Evolutionary conservation across 2,329 filamentous ascomycete species (phyloP), one percentile per base, ranked within the genome.

Genomic region (Bimuria novae-zelandiae): DNA sequence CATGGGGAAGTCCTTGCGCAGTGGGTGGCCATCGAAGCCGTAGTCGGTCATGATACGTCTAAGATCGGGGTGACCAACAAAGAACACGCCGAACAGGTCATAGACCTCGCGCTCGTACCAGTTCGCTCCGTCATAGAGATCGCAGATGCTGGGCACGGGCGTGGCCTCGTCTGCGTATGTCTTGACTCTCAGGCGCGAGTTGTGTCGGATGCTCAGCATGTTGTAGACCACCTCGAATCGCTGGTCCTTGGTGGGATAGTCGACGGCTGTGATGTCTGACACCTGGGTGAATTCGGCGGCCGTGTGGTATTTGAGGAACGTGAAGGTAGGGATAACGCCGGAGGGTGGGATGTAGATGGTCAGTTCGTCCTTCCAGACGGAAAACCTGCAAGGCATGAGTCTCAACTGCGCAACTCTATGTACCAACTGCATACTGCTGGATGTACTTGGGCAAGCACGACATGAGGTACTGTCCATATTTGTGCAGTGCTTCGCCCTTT

Each of bases 51-150:
- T 95, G 79, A 99, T 97, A 65, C 94, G 86, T 75, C 94, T 87
- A 66, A 99, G 82, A 79, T 99, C 95, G 33, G 94, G 94, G 80
- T 99, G 94, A 57, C 89, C 91, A 49, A 88, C 83, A 78, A 99
- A 99, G 82, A 97, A 97, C 63, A 99, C 92, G 60, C 94, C 94
- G 72, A 96, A 99, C 69, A 99, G 77, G 76, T 99, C 94, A 78
- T 97, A 97, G 21, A 96, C 92, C 78, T 99, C 94, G 63, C 94
- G 86, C 82, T 99, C 94, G 75, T 95, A 97, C 94, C 94, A 99
- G 78, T 97, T 94, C 68, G 94, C 95, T 55, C 94, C 94, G 72
- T 97, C 92, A 74, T 89, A 99, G 39, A 99, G 82, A 57, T 84
- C 79, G 43, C 88, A 92, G 64, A 97, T 82, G 74, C 90, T 95